phyloP scores from a whole-genome alignment of 108 stramenopile species.

The Nitzschia sp. region DNA sequence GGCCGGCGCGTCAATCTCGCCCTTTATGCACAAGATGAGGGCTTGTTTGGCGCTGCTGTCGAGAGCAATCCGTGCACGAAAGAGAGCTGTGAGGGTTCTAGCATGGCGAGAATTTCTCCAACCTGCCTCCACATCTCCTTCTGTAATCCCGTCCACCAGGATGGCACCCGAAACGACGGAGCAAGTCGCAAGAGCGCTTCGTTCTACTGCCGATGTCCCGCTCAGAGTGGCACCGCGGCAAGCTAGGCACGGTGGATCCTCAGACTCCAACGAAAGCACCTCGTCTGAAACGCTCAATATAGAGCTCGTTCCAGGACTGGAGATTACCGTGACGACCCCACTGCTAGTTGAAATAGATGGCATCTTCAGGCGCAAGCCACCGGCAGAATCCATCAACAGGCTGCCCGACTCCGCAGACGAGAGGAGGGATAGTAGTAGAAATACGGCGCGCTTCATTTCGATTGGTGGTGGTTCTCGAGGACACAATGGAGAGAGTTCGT shows the following conservation, averaged over 20 bases:
- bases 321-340: conserved; percentile 63
- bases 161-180: conserved; percentile 56
- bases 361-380: conserved; percentile 49
- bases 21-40: conserved; percentile 57
- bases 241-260: conserved; percentile 12
- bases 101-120: conserved; percentile 73
- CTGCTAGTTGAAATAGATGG: conserved; percentile 21
- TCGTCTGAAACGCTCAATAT: conserved; percentile 14
- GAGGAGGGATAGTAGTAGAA: background rate
- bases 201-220: conserved; percentile 30
- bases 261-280: conserved; percentile 31
- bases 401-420: conserved; percentile 5
- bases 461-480: too few species aligned
- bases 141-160: conserved; percentile 69
- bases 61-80: conserved; percentile 42
- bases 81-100: conserved; percentile 70
- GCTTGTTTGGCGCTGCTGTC: conserved; percentile 20
- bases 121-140: conserved; percentile 72
- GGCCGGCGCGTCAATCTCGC: conserved; percentile 28
- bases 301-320: conserved; percentile 65
- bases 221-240: conserved; percentile 66
- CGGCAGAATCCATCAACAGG: conserved; percentile 56
- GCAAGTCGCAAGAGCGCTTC: conserved; percentile 57
- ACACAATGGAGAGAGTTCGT: too few species aligned
- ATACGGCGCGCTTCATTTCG: too few species aligned